Evolutionary conservation across 176 grass and related monocot species (phyloP).

Genomic region (Aegilops umbellulata): DNA sequence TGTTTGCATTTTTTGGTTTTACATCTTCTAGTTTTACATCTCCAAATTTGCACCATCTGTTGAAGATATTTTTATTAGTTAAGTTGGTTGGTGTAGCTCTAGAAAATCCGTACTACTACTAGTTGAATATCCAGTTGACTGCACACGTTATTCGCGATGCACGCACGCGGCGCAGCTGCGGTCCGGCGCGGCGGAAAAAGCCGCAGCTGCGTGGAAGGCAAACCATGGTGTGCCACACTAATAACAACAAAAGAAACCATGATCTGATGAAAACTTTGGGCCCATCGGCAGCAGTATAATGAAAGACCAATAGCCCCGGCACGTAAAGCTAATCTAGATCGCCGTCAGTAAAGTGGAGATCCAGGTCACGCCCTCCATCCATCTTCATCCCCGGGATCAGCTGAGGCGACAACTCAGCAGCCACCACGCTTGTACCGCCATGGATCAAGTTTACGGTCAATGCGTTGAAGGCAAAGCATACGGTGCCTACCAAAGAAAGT

Average conservation of each 20-base stretch:
- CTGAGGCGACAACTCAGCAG: background rate
- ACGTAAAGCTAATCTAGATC: conserved; percentile 20
- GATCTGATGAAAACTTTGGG: background rate
- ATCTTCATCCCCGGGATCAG: background rate
- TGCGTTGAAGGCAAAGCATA: background rate
- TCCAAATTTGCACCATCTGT: too few relatives aligned
- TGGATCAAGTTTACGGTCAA: background rate
- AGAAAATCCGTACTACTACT: background rate
- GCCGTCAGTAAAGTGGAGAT: conserved; percentile 22
- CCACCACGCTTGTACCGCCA: background rate
- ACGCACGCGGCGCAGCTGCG: background rate
- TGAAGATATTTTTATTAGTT: background rate
- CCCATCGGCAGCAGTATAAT: conserved; percentile 11
- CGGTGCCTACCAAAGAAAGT: background rate
- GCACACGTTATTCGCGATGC: background rate
- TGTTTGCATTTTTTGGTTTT: too few relatives aligned
- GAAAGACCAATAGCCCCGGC: conserved; percentile 23
- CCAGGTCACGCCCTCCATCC: conserved; percentile 14
- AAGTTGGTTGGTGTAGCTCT: background rate
- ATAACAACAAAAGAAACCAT: background rate
- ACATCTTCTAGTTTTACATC: too few relatives aligned
- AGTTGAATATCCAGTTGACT: background rate
- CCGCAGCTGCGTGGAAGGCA: background rate
- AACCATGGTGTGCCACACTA: background rate
- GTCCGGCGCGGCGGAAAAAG: background rate